Evolutionary conservation across 306 rosid species (phyloP).

Genomic region (Corylus heterophylla): DNA sequence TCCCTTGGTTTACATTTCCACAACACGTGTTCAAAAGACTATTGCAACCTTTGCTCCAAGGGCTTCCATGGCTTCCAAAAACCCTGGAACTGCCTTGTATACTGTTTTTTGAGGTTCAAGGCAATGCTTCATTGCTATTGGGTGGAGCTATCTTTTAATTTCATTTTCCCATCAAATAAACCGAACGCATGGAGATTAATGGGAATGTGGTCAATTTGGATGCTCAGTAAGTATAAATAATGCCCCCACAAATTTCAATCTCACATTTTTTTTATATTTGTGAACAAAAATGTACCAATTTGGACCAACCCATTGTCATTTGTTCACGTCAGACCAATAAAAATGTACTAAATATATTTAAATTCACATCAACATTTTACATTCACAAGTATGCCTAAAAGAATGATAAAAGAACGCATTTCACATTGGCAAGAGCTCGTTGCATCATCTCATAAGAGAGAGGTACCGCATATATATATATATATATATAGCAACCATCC

Average conservation of each 20-base stretch:
- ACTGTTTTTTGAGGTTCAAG: conserved; percentile 92
- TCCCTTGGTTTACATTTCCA: background rate
- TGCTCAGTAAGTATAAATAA: conserved; percentile 70
- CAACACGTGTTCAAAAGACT: conserved; percentile 88
- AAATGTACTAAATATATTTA: too few species aligned
- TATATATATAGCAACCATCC: too few species aligned
- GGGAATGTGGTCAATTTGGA: conserved; percentile 99
- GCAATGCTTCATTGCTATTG: conserved; percentile 72
- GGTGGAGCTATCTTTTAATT: conserved; percentile 93
- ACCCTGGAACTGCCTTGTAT: conserved; percentile 80
- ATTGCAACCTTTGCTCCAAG: conserved; percentile 98
- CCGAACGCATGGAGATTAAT: conserved; percentile 94
- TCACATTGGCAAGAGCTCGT: too few species aligned
- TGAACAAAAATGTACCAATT: too few species aligned
- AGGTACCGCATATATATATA: too few species aligned
- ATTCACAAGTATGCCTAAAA: too few species aligned
- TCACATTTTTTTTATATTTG: background rate
- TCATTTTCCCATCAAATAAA: conserved; percentile 82
- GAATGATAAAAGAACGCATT: too few species aligned
- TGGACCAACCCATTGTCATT: too few species aligned
- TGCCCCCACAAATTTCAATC: background rate
- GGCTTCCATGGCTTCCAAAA: conserved; percentile 82
- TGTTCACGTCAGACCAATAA: too few species aligned
- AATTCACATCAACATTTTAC: too few species aligned
- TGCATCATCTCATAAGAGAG: too few species aligned